A percentile compares a stretch with the other conserved stretches of the same genome.
Evolutionary conservation across 2,329 filamentous ascomycete species (phyloP).

Genomic region (Scedosporium aurantiacum): DNA sequence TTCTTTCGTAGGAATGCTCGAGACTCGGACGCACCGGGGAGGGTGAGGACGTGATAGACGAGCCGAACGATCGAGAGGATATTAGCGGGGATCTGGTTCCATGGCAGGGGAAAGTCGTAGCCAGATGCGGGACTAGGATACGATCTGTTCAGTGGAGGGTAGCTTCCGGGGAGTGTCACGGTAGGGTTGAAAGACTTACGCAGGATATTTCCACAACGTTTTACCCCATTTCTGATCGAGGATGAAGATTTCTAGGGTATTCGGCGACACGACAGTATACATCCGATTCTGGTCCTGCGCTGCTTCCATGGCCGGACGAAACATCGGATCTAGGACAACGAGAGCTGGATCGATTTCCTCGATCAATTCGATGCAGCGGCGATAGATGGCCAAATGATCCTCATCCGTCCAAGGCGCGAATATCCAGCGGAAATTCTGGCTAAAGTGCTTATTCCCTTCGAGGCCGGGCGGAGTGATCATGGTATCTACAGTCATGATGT

Average conservation of each 20-base stretch:
- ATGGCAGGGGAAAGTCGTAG: constrained; percentile 33
- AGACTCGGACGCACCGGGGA: constrained; percentile 10
- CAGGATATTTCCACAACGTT: constrained; percentile 27
- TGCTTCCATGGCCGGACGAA: constrained; percentile 17
- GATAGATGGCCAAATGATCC: constrained; percentile 19
- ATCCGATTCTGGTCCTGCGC: constrained; percentile 14
- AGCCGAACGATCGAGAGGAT: constrained; percentile 16
- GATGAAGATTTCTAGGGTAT: constrained; percentile 26
- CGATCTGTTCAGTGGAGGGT: background rate
- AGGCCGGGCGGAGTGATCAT: constrained; percentile 13
- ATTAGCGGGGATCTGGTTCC: constrained; percentile 28
- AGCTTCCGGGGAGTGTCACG: background rate
- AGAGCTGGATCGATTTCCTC: constrained; percentile 20
- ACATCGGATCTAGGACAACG: constrained; percentile 20
- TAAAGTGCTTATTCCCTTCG: constrained; percentile 9
- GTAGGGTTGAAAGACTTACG: constrained; percentile 17
- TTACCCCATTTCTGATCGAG: constrained; percentile 26
- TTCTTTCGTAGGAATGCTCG: constrained; percentile 21
- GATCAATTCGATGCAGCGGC: constrained; percentile 16
- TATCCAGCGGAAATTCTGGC: constrained; percentile 12
- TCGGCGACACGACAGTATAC: constrained; percentile 30
- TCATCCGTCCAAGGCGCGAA: constrained; percentile 19
- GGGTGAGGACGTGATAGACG: constrained; percentile 12
- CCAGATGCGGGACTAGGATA: constrained; percentile 17
- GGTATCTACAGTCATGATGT: constrained; percentile 9